Conservation (phyloP, 2,329 filamentous ascomycete species). For the Parastagonospora avenae region DNA sequence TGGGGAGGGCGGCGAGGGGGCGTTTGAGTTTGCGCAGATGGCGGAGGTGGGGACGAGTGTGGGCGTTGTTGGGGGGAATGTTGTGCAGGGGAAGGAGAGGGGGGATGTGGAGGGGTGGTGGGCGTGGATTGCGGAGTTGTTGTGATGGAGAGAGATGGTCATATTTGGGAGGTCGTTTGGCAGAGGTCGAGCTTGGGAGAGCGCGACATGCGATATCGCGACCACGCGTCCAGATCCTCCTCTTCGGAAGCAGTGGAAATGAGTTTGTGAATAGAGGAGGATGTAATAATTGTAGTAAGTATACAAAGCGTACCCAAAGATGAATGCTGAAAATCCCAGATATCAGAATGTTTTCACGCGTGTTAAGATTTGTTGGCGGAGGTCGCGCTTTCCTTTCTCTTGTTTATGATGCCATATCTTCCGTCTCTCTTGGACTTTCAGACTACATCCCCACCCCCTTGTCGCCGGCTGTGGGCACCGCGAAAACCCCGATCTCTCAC, state of each 20-base stretch:
- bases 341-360: too few relatives aligned
- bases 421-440: too few relatives aligned
- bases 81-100: constrained; percentile 61
- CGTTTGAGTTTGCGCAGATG: constrained; percentile 82
- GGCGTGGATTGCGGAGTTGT: constrained; percentile 80
- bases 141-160: constrained; percentile 57
- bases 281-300: too few relatives aligned
- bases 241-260: neutral
- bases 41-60: constrained; percentile 81
- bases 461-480: too few relatives aligned
- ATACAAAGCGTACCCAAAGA: too few relatives aligned
- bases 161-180: neutral
- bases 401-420: too few relatives aligned
- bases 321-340: too few relatives aligned
- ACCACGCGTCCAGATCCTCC: neutral
- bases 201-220: too few relatives aligned
- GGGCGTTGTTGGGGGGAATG: constrained; percentile 77
- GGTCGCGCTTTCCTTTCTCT: too few relatives aligned
- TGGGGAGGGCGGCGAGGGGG: constrained; percentile 76
- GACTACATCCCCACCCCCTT: too few relatives aligned
- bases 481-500: too few relatives aligned
- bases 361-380: too few relatives aligned
- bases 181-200: neutral
- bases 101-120: constrained; percentile 85
- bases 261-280: neutral